Evolutionary conservation across 768 basidiomycete genomes (phyloP), one percentile per base, ranked within the genome.

Genomic region (Royoungia palumana): DNA sequence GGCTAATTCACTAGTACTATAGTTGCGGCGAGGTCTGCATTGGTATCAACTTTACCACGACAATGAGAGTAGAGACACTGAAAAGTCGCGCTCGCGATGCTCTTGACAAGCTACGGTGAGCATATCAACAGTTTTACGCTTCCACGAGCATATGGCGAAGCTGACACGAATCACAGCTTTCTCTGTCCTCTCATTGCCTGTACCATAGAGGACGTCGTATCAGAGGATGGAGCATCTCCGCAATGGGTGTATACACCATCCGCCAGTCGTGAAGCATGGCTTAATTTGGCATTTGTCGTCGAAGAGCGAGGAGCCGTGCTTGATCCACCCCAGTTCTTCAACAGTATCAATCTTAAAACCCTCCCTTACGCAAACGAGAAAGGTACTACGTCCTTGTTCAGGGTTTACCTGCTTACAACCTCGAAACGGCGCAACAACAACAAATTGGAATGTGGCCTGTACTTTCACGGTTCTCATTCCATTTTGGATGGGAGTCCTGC

Each of bases 401-500:
- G 47, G 28, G 35, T 34, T 21, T 51, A 63, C 34, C 35, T 60
- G n/a, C 49, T 57, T 0, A 49, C 51, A 1, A 51, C 58, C 5
- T 53, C 49, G 25, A 21, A 47, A 3, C 44, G 39, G 17, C 36
- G 11, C 4, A n/a, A 39, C 2, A 27, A 47, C 12, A 12, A 19
- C 30, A 66, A 7, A 61, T 58, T 43, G 24, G 24, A 25, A 25
- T 25, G 8, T 8, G 24, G 24, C 8, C 24, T 25, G 8, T 25
- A 25, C 24, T 54, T 66, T 37, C 63, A 64, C 13, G 49, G 54
- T 1, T 7, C 58, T 6, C 63, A 64, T 34, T 13, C 36, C 10
- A 53, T 64, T 38, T 40, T 66, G 12, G 63, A 64, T 6, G 63
- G 46, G 0, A 53, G 56, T 5, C 64, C 64, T 17, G 47, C 49